phyloP scores from a whole-genome alignment of 2,329 filamentous ascomycete species.

The Monosporascus sp. region DNA sequence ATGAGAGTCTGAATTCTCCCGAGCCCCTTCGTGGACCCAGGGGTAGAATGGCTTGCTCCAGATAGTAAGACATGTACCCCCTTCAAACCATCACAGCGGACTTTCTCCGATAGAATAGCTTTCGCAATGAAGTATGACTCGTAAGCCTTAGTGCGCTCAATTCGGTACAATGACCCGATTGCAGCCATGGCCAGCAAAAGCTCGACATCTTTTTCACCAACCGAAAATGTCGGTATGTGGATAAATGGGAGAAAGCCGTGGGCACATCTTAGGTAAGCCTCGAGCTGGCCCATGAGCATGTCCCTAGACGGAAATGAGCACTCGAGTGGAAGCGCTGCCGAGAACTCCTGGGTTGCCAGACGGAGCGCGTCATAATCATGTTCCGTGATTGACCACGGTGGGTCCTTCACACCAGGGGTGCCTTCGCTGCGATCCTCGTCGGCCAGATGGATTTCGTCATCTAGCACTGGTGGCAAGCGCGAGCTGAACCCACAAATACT shows the following conservation, averaged over 20 bases:
- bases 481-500: conserved; percentile 9
- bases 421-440: background rate
- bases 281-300: conserved; percentile 41
- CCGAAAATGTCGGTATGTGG: conserved; percentile 41
- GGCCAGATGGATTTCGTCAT: conserved; percentile 1
- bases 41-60: background rate
- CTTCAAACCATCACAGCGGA: conserved; percentile 43
- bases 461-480: conserved; percentile 5
- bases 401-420: background rate
- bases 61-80: conserved; percentile 19
- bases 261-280: conserved; percentile 45
- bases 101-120: conserved; percentile 46
- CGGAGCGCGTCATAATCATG: conserved; percentile 8
- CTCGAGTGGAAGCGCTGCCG: conserved; percentile 35
- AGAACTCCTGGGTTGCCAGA: conserved; percentile 5
- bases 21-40: conserved; percentile 8
- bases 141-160: conserved; percentile 45
- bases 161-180: conserved; percentile 42
- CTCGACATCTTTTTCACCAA: conserved; percentile 39
- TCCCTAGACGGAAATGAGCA: conserved; percentile 44
- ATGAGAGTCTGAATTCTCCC: conserved; percentile 35
- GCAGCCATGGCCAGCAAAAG: conserved; percentile 46
- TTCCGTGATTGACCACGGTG: conserved; percentile 13
- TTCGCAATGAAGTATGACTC: conserved; percentile 53
- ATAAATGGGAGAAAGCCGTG: conserved; percentile 48